Evolutionary conservation across 805 yeast genomes (phyloP).

Genomic region (Cyberlindnera japonica): DNA sequence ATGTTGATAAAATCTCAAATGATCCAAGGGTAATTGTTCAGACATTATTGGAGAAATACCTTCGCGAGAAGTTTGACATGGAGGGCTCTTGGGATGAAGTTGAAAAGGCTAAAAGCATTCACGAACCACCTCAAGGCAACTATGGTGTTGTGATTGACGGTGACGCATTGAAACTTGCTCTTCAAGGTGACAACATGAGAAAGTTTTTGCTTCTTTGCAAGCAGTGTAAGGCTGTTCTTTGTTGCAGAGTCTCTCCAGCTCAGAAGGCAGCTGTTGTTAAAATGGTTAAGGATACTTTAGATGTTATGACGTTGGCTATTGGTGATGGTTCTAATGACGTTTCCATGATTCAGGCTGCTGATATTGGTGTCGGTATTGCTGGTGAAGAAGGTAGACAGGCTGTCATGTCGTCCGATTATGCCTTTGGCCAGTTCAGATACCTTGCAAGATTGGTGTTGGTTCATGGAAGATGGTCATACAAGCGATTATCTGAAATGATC

Average conservation of each 20-base stretch:
- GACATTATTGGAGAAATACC: constrained; percentile 47
- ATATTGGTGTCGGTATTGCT: constrained; percentile 68
- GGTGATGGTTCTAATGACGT: constrained; percentile 90
- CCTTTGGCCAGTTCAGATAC: constrained; percentile 76
- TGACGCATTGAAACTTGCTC: constrained; percentile 58
- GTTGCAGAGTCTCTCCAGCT: constrained; percentile 97
- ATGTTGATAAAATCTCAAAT: constrained; percentile 41
- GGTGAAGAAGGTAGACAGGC: constrained; percentile 91
- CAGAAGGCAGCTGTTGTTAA: constrained; percentile 94
- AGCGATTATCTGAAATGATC: constrained; percentile 76
- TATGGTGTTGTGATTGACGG: constrained; percentile 76
- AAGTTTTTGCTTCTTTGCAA: constrained; percentile 71
- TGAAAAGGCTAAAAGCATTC: constrained; percentile 48
- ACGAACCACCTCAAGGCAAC: constrained; percentile 64
- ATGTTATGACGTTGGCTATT: constrained; percentile 77
- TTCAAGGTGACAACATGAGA: constrained; percentile 39
- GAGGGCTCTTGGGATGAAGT: constrained; percentile 56
- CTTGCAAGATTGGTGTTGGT: constrained; percentile 62
- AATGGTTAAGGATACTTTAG: constrained; percentile 63
- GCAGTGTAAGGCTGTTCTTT: constrained; percentile 80
- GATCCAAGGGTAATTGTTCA: constrained; percentile 41
- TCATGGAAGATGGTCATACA: constrained; percentile 86
- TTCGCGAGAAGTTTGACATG: constrained; percentile 52
- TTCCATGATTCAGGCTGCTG: constrained; percentile 86
- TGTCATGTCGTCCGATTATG: constrained; percentile 84